Evolutionary conservation across 1,284 basidiomycete species (phyloP).

Genomic region (Termitomyces sp.): DNA sequence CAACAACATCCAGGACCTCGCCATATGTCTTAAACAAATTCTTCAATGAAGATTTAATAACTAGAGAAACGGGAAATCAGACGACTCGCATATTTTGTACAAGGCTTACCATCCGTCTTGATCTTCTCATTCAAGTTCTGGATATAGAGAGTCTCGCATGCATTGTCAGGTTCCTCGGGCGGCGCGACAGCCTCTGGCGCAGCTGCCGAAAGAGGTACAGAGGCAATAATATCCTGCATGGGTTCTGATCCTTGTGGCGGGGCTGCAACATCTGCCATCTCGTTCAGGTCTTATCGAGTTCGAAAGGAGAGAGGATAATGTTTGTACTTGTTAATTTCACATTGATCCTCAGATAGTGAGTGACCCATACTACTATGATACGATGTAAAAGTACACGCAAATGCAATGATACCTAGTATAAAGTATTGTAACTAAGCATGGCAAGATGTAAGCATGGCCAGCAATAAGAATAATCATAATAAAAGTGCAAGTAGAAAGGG

Average conservation of each 20-base stretch:
- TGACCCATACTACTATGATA: no score
- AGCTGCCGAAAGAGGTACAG: conserved; percentile 19
- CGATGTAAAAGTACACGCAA: neutral
- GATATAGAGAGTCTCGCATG: conserved; percentile 89
- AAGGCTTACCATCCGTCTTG: conserved; percentile 67
- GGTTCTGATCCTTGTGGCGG: conserved; percentile 27
- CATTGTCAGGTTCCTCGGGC: conserved; percentile 40
- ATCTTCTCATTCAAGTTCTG: conserved; percentile 98
- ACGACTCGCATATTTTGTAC: neutral
- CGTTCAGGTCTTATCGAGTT: neutral
- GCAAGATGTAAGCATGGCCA: neutral
- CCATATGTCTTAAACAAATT: conserved; percentile 94
- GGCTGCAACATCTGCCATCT: conserved; percentile 33
- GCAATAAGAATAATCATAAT: neutral
- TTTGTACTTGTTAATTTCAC: conserved; percentile 10
- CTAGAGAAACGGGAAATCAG: conserved; percentile 31
- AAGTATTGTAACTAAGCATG: conserved; percentile 1
- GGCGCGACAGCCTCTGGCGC: conserved; percentile 22
- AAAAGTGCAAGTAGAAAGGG: neutral
- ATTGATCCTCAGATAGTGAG: neutral
- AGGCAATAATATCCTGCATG: conserved; percentile 35
- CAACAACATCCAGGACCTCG: conserved; percentile 86
- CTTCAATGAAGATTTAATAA: conserved; percentile 84
- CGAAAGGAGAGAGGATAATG: neutral
- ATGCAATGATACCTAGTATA: conserved; percentile 1